Evolutionary conservation across 2,329 filamentous ascomycete genomes (phyloP).

Genomic region (Pseudopyricularia javanii): DNA sequence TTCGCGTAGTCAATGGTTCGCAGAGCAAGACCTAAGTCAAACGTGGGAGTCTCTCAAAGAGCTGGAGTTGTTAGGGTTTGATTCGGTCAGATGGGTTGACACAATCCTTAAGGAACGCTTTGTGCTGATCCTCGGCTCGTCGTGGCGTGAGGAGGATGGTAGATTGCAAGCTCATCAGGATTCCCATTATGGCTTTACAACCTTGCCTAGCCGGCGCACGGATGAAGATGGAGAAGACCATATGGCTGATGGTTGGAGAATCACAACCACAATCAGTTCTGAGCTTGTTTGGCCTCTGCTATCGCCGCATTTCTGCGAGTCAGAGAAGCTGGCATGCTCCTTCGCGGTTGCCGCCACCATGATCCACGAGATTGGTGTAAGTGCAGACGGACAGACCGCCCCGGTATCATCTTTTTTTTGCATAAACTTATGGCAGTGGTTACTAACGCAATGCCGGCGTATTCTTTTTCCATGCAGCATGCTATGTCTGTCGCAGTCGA

Average conservation of each 20-base stretch:
- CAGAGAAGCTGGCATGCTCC: slow-evolving; percentile 5
- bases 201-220: too few species aligned
- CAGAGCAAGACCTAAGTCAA: background rate
- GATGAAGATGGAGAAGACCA: background rate
- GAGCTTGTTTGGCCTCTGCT: background rate
- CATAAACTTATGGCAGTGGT: background rate
- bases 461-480: background rate
- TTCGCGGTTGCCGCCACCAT: slow-evolving; percentile 3
- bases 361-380: slow-evolving; percentile 8
- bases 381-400: background rate
- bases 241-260: background rate
- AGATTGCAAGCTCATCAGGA: background rate
- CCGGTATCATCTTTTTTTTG: background rate
- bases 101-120: background rate
- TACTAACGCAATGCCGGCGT: background rate
- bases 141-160: background rate
- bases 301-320: background rate
- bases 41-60: background rate
- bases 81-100: background rate
- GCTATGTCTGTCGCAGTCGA: background rate
- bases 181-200: too few species aligned
- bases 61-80: background rate
- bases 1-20: background rate
- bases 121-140: background rate
- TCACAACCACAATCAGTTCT: background rate